Percentiles rank a stretch among this genome's conserved stretches.
These are phyloP conservation scores for Saccharomycopsis sp. DNA, from an alignment of 805 yeast species.

Conservation along the genomic window DNA sequence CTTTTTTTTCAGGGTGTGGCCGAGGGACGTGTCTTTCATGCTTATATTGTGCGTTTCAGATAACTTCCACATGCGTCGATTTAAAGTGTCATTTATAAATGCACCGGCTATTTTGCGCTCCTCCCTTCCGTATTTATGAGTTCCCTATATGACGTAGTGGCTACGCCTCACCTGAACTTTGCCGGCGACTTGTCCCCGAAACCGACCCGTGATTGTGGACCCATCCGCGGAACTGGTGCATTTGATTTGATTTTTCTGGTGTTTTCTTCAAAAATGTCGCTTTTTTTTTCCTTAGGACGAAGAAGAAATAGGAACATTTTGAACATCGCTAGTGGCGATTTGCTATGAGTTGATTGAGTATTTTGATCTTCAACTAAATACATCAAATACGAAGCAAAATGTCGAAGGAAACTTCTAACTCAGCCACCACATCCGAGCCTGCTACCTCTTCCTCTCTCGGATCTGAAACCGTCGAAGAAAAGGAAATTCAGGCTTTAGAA, in stretches of 20 bases:
- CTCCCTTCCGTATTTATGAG: no score
- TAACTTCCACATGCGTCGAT: no score
- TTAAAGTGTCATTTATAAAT: neutral
- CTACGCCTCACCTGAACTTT: neutral
- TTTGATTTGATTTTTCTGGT: no score
- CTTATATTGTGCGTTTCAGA: neutral
- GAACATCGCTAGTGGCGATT: neutral
- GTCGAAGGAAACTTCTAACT: constrained; percentile 15
- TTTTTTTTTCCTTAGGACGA: no score
- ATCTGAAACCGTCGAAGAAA: constrained; percentile 5
- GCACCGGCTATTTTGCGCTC: no score
- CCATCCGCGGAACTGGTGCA: neutral
- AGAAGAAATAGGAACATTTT: no score
- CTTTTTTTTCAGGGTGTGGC: neutral
- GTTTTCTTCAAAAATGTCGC: no score
- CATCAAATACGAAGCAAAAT: constrained; percentile 2
- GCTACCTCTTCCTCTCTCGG: constrained; percentile 1
- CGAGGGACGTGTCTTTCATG: neutral
- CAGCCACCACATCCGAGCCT: neutral
- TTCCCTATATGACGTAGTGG: neutral
- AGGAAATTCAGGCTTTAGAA: constrained; percentile 61
- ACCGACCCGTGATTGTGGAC: neutral
- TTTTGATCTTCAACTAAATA: no score
- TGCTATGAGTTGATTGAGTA: neutral
- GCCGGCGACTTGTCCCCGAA: neutral